Evolutionary conservation across 306 rosid genomes (phyloP), one percentile per base, ranked within the genome.

Genomic region (Glycine soja): DNA sequence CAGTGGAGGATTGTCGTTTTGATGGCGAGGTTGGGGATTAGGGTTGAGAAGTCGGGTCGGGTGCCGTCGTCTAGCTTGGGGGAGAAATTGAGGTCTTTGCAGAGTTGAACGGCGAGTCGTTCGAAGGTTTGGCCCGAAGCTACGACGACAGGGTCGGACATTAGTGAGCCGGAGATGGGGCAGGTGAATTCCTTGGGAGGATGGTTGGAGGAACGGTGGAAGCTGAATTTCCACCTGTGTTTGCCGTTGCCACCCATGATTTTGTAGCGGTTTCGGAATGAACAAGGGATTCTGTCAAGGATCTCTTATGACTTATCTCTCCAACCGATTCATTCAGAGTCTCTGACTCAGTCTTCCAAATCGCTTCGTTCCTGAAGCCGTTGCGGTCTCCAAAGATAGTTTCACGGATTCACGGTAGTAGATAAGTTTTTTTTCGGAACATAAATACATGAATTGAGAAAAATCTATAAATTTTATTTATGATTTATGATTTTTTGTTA

Each of bases 91-190:
- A 93, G 63, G 9, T 91, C 90, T 4, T 58, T 76, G 79, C 97
- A 96, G 7, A 88, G 88, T 47, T 88, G 91, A 9, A 89, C 92
- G 36, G 89, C 72, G 63, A 89, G 48, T 8, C 99, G 93, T 69
- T 96, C 99, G 77, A 90, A 96, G 19, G 99, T 93, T 62, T 96
- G 98, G 7, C 98, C 98, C 5, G 99, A 91, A 38, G 97, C 24
- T 15, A 93, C 94, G 13, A 96, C 90, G 6, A 96, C 98, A 2
- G 98, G 99, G 91, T 96, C 98, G 38, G 90, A 91, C 98, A 96
- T 93, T 71, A 96, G 64, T 0, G 86, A 77, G 0, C 90, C 87
- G n/a, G 94, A 81, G 72, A 96, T 88, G 0, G 90, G 91, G 80
- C 99, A 96, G 3, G 88, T 24, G 59, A 90, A 89, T 51, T 96